Conservation (phyloP, 768 basidiomycete genomes). For the Lentinus brumalis region DNA sequence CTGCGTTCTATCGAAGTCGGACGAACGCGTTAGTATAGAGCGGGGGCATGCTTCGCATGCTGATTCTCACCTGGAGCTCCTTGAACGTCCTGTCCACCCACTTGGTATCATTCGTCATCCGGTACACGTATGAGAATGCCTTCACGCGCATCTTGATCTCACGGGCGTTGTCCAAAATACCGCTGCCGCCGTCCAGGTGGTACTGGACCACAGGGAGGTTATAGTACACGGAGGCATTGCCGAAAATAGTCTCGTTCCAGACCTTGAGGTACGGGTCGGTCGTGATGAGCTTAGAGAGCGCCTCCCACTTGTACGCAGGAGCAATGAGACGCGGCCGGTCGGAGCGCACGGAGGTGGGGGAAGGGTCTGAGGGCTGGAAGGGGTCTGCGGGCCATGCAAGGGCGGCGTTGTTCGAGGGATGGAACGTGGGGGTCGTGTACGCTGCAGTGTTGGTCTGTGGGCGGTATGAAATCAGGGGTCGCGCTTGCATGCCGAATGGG, state of each 20-base stretch:
- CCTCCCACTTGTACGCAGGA: constrained; percentile 88
- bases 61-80: constrained; percentile 71
- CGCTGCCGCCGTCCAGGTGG: constrained; percentile 76
- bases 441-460: constrained; percentile 72
- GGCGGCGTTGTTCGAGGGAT: constrained; percentile 49
- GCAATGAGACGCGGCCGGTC: constrained; percentile 94
- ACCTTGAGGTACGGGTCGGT: constrained; percentile 81
- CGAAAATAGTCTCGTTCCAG: constrained; percentile 94
- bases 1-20: constrained; percentile 58
- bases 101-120: constrained; percentile 86
- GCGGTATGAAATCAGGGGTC: not conserved
- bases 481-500: not conserved
- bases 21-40: not conserved
- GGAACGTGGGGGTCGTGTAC: constrained; percentile 73
- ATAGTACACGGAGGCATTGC: constrained; percentile 77
- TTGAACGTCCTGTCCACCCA: constrained; percentile 85
- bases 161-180: constrained; percentile 89
- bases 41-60: not conserved
- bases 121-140: constrained; percentile 87
- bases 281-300: constrained; percentile 72
- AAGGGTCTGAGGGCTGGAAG: constrained; percentile 65
- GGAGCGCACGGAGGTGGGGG: constrained; percentile 57
- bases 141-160: constrained; percentile 90
- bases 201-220: constrained; percentile 64
- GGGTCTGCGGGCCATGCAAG: constrained; percentile 81